Conservation (phyloP, 371 early-diverging fungal species). For the Mucor irregularis region DNA sequence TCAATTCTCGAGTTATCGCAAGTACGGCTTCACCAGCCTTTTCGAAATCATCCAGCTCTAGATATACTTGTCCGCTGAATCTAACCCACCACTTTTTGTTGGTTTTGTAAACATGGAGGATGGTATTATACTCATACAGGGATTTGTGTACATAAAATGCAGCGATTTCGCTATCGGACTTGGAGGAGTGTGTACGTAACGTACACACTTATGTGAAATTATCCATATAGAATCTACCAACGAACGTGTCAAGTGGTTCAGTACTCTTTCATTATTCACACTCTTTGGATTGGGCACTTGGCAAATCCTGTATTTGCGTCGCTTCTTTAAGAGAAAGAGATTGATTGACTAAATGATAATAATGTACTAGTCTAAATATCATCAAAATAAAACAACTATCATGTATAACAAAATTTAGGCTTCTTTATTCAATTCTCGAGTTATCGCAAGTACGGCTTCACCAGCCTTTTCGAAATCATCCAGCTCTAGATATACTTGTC, state of each 20-base stretch:
- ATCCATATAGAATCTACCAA: slow-evolving; percentile 74
- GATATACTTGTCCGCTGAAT: slow-evolving; percentile 61
- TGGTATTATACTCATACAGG: slow-evolving; percentile 43
- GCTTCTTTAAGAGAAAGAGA: slow-evolving; percentile 88
- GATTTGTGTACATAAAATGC: slow-evolving; percentile 31
- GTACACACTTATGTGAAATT: not conserved
- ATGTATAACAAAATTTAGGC: too few relatives aligned
- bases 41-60: slow-evolving; percentile 54
- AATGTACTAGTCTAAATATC: too few relatives aligned
- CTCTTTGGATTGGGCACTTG: slow-evolving; percentile 72
- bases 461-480: slow-evolving; percentile 50
- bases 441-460: slow-evolving; percentile 39
- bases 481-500: slow-evolving; percentile 61
- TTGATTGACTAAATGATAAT: slow-evolving; percentile 60
- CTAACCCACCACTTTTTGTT: slow-evolving; percentile 54
- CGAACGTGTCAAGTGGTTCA: slow-evolving; percentile 79
- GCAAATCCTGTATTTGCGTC: slow-evolving; percentile 82
- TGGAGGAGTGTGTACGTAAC: too few relatives aligned
- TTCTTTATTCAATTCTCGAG: slow-evolving; percentile 18
- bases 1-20: slow-evolving; percentile 25
- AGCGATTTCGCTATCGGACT: slow-evolving; percentile 19
- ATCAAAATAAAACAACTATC: slow-evolving; percentile 1
- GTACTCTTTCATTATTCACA: slow-evolving; percentile 66
- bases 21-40: slow-evolving; percentile 42
- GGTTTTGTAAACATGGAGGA: slow-evolving; percentile 45